Evolutionary conservation across 441 rosid genomes (phyloP).

Genomic region (Cnidoscolus chayamansa): DNA sequence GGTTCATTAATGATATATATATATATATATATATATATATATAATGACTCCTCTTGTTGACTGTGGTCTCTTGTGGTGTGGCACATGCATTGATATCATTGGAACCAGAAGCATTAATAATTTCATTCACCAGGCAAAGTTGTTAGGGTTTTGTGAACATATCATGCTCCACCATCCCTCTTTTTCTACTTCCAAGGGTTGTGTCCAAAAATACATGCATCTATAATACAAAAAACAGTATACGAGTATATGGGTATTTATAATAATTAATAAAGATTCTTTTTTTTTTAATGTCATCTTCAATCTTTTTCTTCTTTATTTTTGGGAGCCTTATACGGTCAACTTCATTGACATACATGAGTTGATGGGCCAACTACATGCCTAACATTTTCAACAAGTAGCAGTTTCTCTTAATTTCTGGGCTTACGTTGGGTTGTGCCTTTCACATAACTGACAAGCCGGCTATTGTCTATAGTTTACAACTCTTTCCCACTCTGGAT

Average conservation of each 20-base stretch:
- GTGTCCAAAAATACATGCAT: background rate
- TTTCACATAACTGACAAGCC: constrained; percentile 3
- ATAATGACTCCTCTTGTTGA: background rate
- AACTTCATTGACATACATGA: constrained; percentile 16
- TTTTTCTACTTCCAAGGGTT: constrained; percentile 14
- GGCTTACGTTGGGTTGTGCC: background rate
- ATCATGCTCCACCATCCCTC: constrained; percentile 7
- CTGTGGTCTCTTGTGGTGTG: background rate
- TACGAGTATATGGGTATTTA: background rate
- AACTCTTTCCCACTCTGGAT: constrained; percentile 3
- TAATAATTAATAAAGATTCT: background rate
- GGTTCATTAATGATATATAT: background rate
- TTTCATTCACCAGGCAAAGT: background rate
- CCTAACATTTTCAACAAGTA: constrained; percentile 8
- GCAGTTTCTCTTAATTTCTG: background rate
- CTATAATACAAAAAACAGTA: background rate
- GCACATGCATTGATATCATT: constrained; percentile 2
- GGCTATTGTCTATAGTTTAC: constrained; percentile 11
- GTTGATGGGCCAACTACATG: constrained; percentile 16
- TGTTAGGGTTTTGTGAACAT: background rate
- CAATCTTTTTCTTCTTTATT: background rate
- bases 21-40: too few relatives aligned
- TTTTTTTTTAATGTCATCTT: background rate
- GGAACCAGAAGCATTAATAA: constrained; percentile 1
- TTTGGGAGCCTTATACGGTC: background rate